A percentile compares a stretch with the other conserved stretches of the same genome.
These are phyloP conservation scores for Neckera pumila DNA, from an alignment of 225 moss, liverwort and hornwort genomes.

Conservation along the genomic window DNA sequence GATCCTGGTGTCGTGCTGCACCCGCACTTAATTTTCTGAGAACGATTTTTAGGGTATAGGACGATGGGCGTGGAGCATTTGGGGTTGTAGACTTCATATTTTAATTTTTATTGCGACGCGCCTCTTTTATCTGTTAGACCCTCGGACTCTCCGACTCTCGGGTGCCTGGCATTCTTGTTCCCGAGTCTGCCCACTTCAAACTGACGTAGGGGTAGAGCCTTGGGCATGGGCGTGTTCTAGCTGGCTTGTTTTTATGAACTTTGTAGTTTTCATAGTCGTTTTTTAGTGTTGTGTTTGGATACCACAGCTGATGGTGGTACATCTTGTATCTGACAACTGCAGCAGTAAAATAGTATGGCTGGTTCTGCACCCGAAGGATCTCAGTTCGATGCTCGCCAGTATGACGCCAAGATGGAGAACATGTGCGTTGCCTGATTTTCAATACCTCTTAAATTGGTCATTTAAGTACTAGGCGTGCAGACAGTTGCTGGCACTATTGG, in stretches of 20 bases:
- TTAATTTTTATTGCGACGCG: background rate
- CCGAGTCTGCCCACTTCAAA: background rate
- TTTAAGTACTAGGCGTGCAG: background rate
- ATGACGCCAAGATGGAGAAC: conserved; percentile 82
- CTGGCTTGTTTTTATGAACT: background rate
- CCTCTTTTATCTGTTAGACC: background rate
- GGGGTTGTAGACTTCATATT: background rate
- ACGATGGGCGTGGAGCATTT: background rate
- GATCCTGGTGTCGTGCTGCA: background rate
- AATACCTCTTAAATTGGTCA: background rate
- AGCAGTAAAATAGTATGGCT: conserved; percentile 41
- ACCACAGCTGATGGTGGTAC: background rate
- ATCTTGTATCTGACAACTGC: background rate
- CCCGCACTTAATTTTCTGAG: background rate
- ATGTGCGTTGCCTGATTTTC: conserved; percentile 24
- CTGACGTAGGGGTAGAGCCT: background rate
- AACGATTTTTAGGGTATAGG: background rate
- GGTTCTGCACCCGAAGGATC: conserved; percentile 87
- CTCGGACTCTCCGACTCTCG: background rate
- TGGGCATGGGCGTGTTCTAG: background rate
- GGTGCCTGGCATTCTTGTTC: background rate
- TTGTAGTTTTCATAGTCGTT: background rate
- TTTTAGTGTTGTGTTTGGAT: background rate
- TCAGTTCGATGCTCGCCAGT: conserved; percentile 72
- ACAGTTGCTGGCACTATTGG: background rate